phyloP scores from a whole-genome alignment of 2,329 filamentous ascomycete species.

The Botrytis aclada region DNA sequence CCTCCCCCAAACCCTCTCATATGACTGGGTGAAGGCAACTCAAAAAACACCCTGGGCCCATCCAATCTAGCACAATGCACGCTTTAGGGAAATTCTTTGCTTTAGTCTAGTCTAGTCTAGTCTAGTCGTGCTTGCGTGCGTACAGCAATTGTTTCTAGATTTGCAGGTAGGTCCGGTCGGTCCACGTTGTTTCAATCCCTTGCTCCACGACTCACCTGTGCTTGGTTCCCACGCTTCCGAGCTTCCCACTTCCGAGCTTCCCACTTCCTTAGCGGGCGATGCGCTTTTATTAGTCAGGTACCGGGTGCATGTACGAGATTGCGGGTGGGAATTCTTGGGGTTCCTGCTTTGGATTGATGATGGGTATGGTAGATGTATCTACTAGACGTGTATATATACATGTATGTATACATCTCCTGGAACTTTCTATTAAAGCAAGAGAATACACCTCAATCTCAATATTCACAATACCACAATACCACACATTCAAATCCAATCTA shows the following conservation, averaged over 20 bases:
- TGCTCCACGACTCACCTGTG: too few species aligned
- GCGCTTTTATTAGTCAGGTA: not conserved
- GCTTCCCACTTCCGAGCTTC: not conserved
- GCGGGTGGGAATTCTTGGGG: not conserved
- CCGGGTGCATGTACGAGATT: too few species aligned
- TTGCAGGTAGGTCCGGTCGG: too few species aligned
- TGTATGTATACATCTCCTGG: too few species aligned
- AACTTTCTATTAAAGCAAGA: not conserved
- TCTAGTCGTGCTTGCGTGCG: too few species aligned
- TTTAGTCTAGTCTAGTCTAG: not conserved
- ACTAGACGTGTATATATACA: too few species aligned
- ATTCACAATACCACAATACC: too few species aligned
- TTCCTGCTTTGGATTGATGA: too few species aligned
- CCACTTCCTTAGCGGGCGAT: not conserved
- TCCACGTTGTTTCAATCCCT: not conserved
- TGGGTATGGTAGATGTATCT: too few species aligned
- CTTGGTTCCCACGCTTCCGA: too few species aligned
- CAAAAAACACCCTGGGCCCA: not conserved
- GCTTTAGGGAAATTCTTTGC: not conserved
- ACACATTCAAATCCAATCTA: too few species aligned
- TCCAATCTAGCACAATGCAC: not conserved
- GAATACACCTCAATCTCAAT: not conserved
- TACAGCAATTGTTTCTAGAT: constrained; percentile 1
- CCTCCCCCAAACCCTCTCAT: not conserved
- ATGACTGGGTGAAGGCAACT: not conserved